Conservation (phyloP, 768 basidiomycete species). For the Suillus luteus region DNA sequence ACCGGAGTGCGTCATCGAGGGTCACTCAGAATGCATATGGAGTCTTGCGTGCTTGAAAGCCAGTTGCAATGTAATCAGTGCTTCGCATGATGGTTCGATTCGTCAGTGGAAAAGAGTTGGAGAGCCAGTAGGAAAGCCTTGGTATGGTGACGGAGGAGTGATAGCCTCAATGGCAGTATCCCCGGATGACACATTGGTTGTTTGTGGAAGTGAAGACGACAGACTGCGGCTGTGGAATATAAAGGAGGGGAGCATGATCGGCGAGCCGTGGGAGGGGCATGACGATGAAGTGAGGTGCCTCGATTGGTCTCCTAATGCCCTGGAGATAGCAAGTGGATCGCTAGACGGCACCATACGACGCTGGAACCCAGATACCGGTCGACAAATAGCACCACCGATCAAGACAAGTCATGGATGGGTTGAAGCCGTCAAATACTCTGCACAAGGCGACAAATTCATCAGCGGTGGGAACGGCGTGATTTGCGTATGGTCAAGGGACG, state of each 20-base stretch:
- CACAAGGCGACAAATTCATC: background rate
- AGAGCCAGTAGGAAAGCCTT: background rate
- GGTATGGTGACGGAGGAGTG: background rate
- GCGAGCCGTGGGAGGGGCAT: background rate
- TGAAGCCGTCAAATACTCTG: background rate
- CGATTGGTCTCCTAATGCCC: slow-evolving; percentile 18
- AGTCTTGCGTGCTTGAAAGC: background rate
- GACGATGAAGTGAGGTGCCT: slow-evolving; percentile 3
- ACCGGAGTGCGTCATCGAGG: background rate
- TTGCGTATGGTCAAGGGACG: background rate
- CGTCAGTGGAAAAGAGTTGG: background rate
- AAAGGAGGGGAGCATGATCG: background rate
- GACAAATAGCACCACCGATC: background rate
- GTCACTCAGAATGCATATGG: background rate
- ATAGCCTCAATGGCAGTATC: background rate
- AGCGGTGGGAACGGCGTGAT: background rate
- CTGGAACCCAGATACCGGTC: slow-evolving; percentile 16
- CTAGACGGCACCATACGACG: slow-evolving; percentile 1
- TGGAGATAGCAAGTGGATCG: slow-evolving; percentile 17
- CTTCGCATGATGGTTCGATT: background rate
- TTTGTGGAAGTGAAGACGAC: background rate
- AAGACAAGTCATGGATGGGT: background rate
- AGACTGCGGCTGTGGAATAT: background rate
- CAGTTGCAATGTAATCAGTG: background rate
- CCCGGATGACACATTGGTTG: background rate